Percentiles rank a stretch among this genome's conserved stretches.
Evolutionary conservation across 306 rosid genomes (phyloP).

Genomic region (Luffa acutangula): DNA sequence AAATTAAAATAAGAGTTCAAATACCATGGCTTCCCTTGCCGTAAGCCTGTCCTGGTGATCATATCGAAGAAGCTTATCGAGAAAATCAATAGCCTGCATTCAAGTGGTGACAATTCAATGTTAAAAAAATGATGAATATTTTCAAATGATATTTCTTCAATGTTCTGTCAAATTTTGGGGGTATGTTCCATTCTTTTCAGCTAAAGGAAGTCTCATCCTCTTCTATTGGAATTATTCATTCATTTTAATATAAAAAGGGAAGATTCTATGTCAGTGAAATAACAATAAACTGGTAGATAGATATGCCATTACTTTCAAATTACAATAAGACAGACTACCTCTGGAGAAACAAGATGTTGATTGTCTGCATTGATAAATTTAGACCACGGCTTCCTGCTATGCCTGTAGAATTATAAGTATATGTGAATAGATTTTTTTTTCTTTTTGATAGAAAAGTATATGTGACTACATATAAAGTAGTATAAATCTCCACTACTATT

Average conservation of each 20-base stretch:
- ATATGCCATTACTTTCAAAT: neutral
- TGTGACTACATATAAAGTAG: neutral
- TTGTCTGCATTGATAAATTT: constrained; percentile 88
- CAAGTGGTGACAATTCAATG: constrained; percentile 2
- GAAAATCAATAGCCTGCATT: constrained; percentile 85
- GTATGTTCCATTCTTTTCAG: neutral
- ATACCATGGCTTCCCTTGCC: constrained; percentile 96
- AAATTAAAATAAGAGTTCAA: neutral
- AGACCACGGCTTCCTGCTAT: constrained; percentile 96
- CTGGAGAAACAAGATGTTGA: constrained; percentile 93
- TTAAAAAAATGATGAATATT: neutral
- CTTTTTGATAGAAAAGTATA: too few relatives aligned
- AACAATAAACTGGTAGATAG: neutral
- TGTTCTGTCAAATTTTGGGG: neutral
- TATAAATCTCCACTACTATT: neutral
- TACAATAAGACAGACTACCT: constrained; percentile 33
- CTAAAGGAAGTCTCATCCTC: neutral
- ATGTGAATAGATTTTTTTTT: neutral
- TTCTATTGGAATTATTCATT: neutral
- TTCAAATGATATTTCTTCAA: neutral
- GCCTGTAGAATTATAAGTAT: constrained; percentile 36
- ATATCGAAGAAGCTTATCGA: constrained; percentile 89
- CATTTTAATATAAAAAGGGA: neutral
- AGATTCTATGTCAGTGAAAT: neutral
- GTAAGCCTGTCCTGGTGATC: constrained; percentile 97